These are phyloP conservation scores for Limnanthes douglasii DNA, from an alignment of 345 rosid species.

Conservation along the genomic window DNA sequence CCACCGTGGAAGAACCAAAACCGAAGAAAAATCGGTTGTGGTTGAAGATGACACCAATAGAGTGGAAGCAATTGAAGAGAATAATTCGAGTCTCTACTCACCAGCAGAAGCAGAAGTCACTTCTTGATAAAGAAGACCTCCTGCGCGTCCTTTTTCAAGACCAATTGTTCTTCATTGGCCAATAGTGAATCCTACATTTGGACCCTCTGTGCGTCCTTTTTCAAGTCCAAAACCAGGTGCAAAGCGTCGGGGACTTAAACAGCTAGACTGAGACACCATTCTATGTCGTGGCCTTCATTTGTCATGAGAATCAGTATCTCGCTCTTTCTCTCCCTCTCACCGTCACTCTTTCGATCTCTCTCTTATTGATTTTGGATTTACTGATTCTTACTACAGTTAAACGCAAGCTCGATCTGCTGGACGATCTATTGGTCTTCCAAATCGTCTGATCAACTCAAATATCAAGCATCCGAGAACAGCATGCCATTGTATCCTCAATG, in stretches of 20 bases:
- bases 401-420: slow-evolving; percentile 71
- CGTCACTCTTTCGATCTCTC: background rate
- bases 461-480: slow-evolving; percentile 57
- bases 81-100: too few relatives aligned
- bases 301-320: slow-evolving; percentile 53
- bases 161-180: slow-evolving; percentile 58
- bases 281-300: slow-evolving; percentile 97
- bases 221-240: slow-evolving; percentile 83
- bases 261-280: slow-evolving; percentile 50
- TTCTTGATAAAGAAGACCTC: slow-evolving; percentile 5
- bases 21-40: too few relatives aligned
- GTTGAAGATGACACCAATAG: too few relatives aligned
- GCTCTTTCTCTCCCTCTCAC: background rate
- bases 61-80: too few relatives aligned
- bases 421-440: slow-evolving; percentile 59
- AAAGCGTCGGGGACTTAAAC: slow-evolving; percentile 40
- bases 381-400: slow-evolving; percentile 15
- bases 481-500: slow-evolving; percentile 95
- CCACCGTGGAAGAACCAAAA: too few relatives aligned
- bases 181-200: slow-evolving; percentile 44
- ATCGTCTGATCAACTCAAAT: slow-evolving; percentile 53
- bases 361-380: slow-evolving; percentile 3
- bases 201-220: slow-evolving; percentile 46
- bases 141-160: slow-evolving; percentile 9
- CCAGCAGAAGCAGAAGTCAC: too few relatives aligned